Base-by-base conservation (phyloP, 2,329 filamentous ascomycete species). In the Beauveria bassiana region DNA sequence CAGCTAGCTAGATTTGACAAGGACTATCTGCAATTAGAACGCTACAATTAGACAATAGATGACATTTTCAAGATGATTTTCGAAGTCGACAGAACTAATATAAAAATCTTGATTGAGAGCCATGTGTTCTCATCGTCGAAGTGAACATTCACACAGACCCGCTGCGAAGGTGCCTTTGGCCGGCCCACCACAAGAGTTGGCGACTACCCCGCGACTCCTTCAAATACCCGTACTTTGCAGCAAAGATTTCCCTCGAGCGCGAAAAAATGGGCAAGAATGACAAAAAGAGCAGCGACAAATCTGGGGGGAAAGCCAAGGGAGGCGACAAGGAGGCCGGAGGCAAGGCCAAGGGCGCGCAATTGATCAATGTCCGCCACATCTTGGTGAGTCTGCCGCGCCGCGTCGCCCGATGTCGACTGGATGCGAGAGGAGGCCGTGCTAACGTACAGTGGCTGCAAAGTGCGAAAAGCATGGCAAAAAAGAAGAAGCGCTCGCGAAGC, bases 391-490 rank as follows among this genome's bases (percentile, higher is more conserved):
- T 10, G 34, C 16, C 46, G 42, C 52, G 14, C 31, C 40, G 49
- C 16, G 45, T 5, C 34, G 34, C 34, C 57, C 24, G 42, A 40
- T 4, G 2, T 59, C 34, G 47, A 16, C 34, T 10, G 9, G 34
- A 49, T 49, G 31, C 8, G 40, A 18, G 24, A 3, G 16, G 7
- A 20, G 28, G 10, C 50, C 50, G 18, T 50, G 31, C 60, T 62
- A 22, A 59, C 18, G 28, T 9, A 20, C 1, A 18, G 20, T 34
- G 18, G 3, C 10, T 14, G 16, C 53, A 86, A 26, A 28, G 77
- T 92, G 89, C 68, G 86, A 87, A 71, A 93, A 93, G 70, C 86
- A 91, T 70, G 75, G 78, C n/a, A 90, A 87, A 73, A 92, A 91
- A 70, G 88, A 91, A 70, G 86, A 91, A 70, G 89, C 89, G 0